phyloP scores from a whole-genome alignment of 257 asterid genomes.

The Nicotiana knightiana region DNA sequence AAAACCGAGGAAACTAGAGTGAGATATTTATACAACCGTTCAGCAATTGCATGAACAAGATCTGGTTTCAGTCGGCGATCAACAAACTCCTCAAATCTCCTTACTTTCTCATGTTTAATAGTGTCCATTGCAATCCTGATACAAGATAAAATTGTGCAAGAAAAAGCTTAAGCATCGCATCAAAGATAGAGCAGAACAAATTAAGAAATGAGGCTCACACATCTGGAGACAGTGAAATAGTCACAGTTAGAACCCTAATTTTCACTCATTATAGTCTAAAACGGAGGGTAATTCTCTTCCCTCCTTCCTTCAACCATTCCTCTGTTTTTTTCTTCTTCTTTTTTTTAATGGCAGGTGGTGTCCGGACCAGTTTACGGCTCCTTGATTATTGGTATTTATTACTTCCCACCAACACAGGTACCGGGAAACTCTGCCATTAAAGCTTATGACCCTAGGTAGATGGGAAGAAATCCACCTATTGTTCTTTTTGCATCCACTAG shows the following conservation, averaged over 20 bases:
- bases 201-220: background rate
- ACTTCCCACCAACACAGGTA: too few relatives aligned
- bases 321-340: background rate
- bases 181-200: background rate
- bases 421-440: too few relatives aligned
- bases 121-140: constrained; percentile 50
- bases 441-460: too few relatives aligned
- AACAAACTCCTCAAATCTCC: constrained; percentile 65
- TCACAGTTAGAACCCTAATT: background rate
- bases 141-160: constrained; percentile 8
- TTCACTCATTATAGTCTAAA: background rate
- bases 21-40: constrained; percentile 40
- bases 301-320: background rate
- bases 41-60: constrained; percentile 70
- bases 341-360: too few relatives aligned
- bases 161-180: background rate
- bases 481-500: too few relatives aligned
- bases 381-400: too few relatives aligned
- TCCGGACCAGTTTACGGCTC: too few relatives aligned
- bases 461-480: too few relatives aligned
- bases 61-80: constrained; percentile 84
- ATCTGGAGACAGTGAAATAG: background rate
- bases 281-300: background rate
- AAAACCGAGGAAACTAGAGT: background rate
- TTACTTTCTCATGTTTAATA: constrained; percentile 46